These are phyloP conservation scores for Urochloa ruziziensis DNA, from an alignment of 176 grass and related monocot genomes.

Conservation along the genomic window DNA sequence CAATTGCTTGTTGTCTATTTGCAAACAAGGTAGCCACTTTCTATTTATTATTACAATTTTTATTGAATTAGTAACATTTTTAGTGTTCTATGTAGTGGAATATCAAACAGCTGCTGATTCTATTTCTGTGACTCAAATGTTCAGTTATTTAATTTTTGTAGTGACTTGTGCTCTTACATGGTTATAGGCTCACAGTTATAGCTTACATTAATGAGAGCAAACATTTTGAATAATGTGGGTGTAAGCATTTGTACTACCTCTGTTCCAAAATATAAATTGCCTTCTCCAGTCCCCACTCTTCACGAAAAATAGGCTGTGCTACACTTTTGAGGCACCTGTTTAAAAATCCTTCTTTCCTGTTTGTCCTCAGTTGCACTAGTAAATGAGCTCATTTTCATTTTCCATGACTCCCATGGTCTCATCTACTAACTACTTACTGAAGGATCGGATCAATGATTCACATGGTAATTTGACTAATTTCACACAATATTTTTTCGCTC, in stretches of 20 bases:
- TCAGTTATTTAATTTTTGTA: neutral
- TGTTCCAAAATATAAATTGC: neutral
- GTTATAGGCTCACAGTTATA: neutral
- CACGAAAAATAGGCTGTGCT: neutral
- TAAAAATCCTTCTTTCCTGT: neutral
- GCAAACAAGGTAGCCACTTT: constrained; percentile 44
- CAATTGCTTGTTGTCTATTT: constrained; percentile 46
- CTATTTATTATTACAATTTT: neutral
- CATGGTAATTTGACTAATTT: neutral
- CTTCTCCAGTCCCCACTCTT: neutral
- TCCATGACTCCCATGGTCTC: neutral
- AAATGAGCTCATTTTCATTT: neutral
- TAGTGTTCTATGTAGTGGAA: neutral
- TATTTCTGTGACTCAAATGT: neutral
- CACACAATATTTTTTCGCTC: neutral
- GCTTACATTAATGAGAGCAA: neutral
- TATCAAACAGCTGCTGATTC: neutral
- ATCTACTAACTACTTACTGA: neutral
- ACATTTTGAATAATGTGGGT: neutral
- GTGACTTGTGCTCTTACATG: neutral
- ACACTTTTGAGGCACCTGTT: neutral
- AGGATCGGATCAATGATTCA: neutral
- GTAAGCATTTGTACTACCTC: neutral
- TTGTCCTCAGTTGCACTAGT: neutral
- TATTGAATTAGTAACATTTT: neutral